Evolutionary conservation across 148 eudicot genomes (phyloP), one percentile per base, ranked within the genome.

Genomic region (Chenopodium album): DNA sequence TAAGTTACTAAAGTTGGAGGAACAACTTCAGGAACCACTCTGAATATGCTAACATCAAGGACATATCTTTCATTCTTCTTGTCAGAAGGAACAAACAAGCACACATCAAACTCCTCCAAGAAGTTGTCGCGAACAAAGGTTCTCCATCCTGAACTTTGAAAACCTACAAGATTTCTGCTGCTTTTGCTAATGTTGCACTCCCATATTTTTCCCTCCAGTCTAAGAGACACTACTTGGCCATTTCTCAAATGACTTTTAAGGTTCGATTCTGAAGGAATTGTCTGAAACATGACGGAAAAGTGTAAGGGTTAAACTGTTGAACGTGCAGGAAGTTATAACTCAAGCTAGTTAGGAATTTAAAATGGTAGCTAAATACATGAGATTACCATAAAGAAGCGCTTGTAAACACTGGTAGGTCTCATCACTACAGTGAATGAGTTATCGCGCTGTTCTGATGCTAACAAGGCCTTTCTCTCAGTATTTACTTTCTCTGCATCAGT

Each of bases 71-170:
- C 73, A 1, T 66, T 10, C 46, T 77, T 81, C 22, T 52, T 65
- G 62, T 59, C 76, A 26, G 80, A 80, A 34, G 82, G 87, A 50
- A 83, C 85, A 59, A 90, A 89, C 75, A 89, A 29, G 72, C 90
- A 87, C 1, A 82, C 91, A 64, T 91, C 93, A 56, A 22, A 86
- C 84, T 87, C 89, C 76, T 86, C 89, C 44, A 89, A 79, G 81
- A 37, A 56, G 65, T 87, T 91, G 2, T 89, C 91, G 2, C 47
- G 1, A 71, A 76, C 90, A 31, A 91, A 91, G 0, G 74, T 32
- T 72, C 32, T 84, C 93, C 91, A 87, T 20, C 88, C 88, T 37
- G 47, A 12, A 72, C 60, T 20, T 26, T 59, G 29, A 75, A 89
- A 67, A 67, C 79, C 84, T 10, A 76, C 64, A 26, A 67, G 73